phyloP scores from a whole-genome alignment of 139 green algal genomes.

The Coelastrella sp. region DNA sequence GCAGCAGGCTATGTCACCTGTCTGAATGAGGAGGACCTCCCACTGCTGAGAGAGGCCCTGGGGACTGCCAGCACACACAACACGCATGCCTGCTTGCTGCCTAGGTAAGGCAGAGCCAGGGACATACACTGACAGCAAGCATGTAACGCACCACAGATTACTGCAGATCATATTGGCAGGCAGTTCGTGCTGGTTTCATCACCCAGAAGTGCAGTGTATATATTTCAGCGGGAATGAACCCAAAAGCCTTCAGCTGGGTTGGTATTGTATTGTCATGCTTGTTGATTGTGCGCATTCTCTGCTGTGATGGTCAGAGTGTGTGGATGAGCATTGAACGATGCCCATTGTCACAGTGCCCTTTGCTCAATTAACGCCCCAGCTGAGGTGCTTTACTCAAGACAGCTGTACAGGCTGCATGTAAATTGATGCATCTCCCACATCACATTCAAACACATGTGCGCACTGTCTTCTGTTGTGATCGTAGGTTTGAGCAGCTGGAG shows the following conservation, averaged over 20 bases:
- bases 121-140: background rate
- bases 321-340: no score
- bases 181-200: background rate
- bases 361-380: no score
- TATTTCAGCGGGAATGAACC: no score
- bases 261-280: no score
- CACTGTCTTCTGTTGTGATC: background rate
- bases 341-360: no score
- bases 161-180: background rate
- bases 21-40: slow-evolving; percentile 53
- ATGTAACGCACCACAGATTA: background rate
- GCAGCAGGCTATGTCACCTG: slow-evolving; percentile 54
- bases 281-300: no score
- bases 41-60: slow-evolving; percentile 50
- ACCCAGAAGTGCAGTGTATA: background rate
- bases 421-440: no score
- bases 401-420: no score
- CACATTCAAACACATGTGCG: background rate
- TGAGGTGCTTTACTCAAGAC: no score
- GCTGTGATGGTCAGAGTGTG: no score
- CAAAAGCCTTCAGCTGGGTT: no score
- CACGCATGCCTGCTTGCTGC: slow-evolving; percentile 52
- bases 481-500: slow-evolving; percentile 38
- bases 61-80: slow-evolving; percentile 12
- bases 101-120: slow-evolving; percentile 37